These are phyloP conservation scores for Neopestalotiopsis rosae DNA, from an alignment of 2,329 filamentous ascomycete genomes.

Conservation along the genomic window DNA sequence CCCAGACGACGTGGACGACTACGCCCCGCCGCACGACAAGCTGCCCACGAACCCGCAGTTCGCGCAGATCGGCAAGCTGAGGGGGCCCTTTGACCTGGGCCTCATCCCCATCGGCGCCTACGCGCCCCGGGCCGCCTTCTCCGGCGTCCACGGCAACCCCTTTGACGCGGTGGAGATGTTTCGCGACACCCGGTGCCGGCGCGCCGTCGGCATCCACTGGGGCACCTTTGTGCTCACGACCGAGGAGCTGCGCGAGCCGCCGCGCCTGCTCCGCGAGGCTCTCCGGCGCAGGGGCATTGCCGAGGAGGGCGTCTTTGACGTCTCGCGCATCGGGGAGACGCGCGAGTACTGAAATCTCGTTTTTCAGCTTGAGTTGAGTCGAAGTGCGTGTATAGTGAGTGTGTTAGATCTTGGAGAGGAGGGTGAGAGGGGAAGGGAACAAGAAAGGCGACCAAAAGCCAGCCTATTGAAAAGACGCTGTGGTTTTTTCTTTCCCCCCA, in stretches of 20 bases:
- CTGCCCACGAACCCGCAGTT: slow-evolving; percentile 84
- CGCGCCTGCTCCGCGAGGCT: slow-evolving; percentile 72
- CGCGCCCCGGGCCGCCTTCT: slow-evolving; percentile 74
- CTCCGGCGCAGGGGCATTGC: slow-evolving; percentile 69
- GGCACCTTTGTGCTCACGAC: slow-evolving; percentile 86
- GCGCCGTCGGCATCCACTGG: slow-evolving; percentile 90
- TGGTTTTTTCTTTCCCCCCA: too few species aligned
- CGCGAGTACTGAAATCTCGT: slow-evolving; percentile 66
- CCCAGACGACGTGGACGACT: slow-evolving; percentile 70
- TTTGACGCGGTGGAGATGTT: slow-evolving; percentile 91
- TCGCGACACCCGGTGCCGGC: slow-evolving; percentile 76
- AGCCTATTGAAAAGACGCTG: too few species aligned
- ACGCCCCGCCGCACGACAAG: slow-evolving; percentile 67
- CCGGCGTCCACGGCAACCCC: slow-evolving; percentile 83
- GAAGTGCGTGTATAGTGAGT: too few species aligned
- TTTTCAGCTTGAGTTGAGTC: too few species aligned
- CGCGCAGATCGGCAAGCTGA: slow-evolving; percentile 76
- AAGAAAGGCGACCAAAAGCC: not conserved
- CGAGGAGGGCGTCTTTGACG: slow-evolving; percentile 78
- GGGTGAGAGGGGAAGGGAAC: not conserved
- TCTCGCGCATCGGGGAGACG: slow-evolving; percentile 85
- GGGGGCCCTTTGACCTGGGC: slow-evolving; percentile 89
- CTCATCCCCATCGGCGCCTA: slow-evolving; percentile 95
- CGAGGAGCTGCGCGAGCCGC: slow-evolving; percentile 87
- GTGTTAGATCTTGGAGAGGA: too few species aligned